phyloP scores from a whole-genome alignment of 202 grass and related monocot genomes.

The Tripidium arundinaceum region DNA sequence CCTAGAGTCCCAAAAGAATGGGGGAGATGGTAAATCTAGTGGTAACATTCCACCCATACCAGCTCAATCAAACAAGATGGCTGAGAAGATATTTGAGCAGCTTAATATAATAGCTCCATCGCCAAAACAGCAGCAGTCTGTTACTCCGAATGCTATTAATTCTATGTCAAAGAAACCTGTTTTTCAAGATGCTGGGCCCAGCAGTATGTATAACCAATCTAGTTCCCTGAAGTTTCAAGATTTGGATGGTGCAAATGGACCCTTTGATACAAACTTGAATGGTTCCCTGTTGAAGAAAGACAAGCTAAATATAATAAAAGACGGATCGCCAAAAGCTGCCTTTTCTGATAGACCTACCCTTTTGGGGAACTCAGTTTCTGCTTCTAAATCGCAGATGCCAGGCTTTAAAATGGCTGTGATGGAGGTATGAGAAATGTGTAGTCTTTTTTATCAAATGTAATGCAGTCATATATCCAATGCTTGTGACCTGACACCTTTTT shows the following conservation, averaged over 20 bases:
- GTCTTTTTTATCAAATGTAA: neutral
- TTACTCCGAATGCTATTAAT: conserved; percentile 7
- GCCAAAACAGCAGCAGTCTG: conserved; percentile 47
- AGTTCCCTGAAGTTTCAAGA: conserved; percentile 29
- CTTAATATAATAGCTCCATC: conserved; percentile 75
- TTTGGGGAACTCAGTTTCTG: conserved; percentile 26
- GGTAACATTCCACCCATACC: conserved; percentile 39
- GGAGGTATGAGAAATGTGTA: conserved; percentile 37
- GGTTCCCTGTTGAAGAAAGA: conserved; percentile 39
- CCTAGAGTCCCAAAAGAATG: conserved; percentile 23
- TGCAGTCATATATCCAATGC: neutral
- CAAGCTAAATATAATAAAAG: conserved; percentile 18
- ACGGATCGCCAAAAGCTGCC: conserved; percentile 26
- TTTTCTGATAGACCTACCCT: conserved; percentile 29
- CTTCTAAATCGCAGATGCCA: conserved; percentile 28
- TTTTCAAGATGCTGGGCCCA: conserved; percentile 28
- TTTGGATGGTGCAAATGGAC: conserved; percentile 23
- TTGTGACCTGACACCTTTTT: neutral
- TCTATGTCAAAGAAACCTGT: conserved; percentile 31
- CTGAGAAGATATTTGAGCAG: conserved; percentile 76
- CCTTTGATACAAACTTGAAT: conserved; percentile 21
- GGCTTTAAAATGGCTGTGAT: conserved; percentile 54
- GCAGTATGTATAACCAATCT: conserved; percentile 16
- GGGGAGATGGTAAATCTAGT: conserved; percentile 22
- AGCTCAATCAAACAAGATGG: conserved; percentile 65